Evolutionary conservation across 2,329 filamentous ascomycete species (phyloP).

Genomic region (Colletotrichum sp.): DNA sequence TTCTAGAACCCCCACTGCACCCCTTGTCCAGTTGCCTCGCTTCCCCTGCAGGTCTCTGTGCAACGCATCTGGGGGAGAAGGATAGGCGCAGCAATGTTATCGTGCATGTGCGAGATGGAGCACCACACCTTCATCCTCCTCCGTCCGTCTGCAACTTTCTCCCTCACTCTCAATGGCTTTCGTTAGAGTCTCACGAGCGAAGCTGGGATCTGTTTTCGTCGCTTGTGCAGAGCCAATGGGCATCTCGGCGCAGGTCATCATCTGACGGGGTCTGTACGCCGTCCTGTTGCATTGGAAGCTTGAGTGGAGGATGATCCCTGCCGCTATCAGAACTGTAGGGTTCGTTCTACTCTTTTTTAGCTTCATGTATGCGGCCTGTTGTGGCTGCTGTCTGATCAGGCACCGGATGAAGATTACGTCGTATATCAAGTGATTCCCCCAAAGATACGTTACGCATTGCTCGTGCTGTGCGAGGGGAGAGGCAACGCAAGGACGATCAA

Average conservation of each 20-base stretch:
- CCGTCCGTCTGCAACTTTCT: background rate
- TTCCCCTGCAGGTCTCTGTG: background rate
- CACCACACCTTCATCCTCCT: background rate
- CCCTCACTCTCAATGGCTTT: background rate
- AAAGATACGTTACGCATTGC: background rate
- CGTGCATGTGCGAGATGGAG: background rate
- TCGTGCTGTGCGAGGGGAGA: background rate
- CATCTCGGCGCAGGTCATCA: background rate
- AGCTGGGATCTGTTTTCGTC: constrained; percentile 2
- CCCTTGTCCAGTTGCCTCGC: background rate
- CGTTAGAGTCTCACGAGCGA: background rate
- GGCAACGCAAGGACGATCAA: background rate
- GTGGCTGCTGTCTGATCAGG: background rate
- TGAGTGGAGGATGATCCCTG: background rate
- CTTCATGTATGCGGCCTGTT: background rate
- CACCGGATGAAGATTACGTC: background rate
- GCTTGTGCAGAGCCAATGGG: background rate
- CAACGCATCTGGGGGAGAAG: background rate
- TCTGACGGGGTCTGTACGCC: background rate
- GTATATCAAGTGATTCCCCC: background rate
- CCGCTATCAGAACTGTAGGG: background rate
- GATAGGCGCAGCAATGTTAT: background rate
- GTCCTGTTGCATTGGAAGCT: background rate
- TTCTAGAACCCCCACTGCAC: background rate
- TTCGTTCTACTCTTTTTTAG: background rate